These are phyloP conservation scores for Jaltomata sinuosa DNA, from an alignment of 257 asterid species.

Conservation along the genomic window DNA sequence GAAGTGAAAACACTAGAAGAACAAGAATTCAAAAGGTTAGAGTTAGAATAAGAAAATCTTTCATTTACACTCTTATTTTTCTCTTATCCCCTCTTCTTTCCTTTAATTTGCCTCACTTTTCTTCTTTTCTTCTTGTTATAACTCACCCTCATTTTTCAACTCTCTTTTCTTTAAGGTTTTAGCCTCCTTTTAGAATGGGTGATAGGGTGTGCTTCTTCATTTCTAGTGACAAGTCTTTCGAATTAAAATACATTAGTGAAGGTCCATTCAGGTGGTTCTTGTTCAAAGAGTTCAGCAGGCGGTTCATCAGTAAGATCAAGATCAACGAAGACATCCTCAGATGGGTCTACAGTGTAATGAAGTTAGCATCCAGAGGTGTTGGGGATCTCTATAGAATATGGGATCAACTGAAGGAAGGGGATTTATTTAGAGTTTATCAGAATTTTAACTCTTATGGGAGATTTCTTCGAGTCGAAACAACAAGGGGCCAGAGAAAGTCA, in stretches of 20 bases:
- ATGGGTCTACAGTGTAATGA: neutral
- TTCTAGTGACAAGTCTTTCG: neutral
- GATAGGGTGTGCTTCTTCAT: neutral
- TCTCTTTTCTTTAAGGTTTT: too few species aligned
- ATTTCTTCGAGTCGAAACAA: too few species aligned
- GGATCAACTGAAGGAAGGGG: neutral
- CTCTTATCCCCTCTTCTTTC: too few species aligned
- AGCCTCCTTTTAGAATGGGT: neutral
- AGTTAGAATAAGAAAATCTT: too few species aligned
- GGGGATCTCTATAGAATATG: neutral
- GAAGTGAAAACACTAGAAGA: too few species aligned
- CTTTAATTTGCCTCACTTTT: too few species aligned
- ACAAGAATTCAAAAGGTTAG: too few species aligned
- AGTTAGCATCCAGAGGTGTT: neutral
- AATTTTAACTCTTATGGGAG: neutral
- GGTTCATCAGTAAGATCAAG: neutral
- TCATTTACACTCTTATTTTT: too few species aligned
- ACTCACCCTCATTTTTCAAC: too few species aligned
- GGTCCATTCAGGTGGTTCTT: neutral
- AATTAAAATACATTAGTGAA: neutral
- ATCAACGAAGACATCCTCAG: neutral
- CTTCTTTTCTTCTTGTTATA: too few species aligned
- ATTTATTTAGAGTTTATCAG: neutral
- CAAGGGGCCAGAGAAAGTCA: too few species aligned
- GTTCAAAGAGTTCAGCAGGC: neutral